Conservation (phyloP, 352 stramenopile genomes). For the Plasmopara viticola region DNA sequence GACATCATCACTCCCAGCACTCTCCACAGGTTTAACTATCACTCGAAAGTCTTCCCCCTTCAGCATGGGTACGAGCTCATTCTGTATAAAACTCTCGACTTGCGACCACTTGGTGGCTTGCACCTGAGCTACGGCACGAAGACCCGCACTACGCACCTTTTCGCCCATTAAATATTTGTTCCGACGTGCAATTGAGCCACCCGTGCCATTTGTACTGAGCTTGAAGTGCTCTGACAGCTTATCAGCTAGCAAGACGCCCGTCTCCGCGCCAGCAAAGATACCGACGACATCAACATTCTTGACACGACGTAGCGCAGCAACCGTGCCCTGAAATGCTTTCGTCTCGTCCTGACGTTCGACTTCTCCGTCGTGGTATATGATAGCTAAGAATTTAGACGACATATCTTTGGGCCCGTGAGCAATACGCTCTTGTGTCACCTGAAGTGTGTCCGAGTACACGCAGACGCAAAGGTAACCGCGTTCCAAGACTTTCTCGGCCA, state of each 20-base stretch:
- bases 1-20: conserved; percentile 91
- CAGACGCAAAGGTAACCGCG: conserved; percentile 81
- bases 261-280: conserved; percentile 90
- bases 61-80: conserved; percentile 36
- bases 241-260: conserved; percentile 89
- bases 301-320: conserved; percentile 29
- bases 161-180: conserved; percentile 90
- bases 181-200: conserved; percentile 68
- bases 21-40: conserved; percentile 93
- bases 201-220: conserved; percentile 82
- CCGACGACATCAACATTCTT: conserved; percentile 53
- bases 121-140: conserved; percentile 78
- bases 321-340: conserved; percentile 30
- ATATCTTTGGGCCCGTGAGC: conserved; percentile 53
- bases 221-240: conserved; percentile 82
- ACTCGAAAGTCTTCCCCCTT: conserved; percentile 45
- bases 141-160: conserved; percentile 58
- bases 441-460: conserved; percentile 73
- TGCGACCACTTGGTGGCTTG: conserved; percentile 72
- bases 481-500: conserved; percentile 83
- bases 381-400: conserved; percentile 43
- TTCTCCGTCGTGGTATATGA: conserved; percentile 67
- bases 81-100: conserved; percentile 76
- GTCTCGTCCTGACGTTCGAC: conserved; percentile 24
- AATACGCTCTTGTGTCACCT: conserved; percentile 68